Conservation (phyloP, 1,284 basidiomycete species). For the Xanthoconium separans region DNA sequence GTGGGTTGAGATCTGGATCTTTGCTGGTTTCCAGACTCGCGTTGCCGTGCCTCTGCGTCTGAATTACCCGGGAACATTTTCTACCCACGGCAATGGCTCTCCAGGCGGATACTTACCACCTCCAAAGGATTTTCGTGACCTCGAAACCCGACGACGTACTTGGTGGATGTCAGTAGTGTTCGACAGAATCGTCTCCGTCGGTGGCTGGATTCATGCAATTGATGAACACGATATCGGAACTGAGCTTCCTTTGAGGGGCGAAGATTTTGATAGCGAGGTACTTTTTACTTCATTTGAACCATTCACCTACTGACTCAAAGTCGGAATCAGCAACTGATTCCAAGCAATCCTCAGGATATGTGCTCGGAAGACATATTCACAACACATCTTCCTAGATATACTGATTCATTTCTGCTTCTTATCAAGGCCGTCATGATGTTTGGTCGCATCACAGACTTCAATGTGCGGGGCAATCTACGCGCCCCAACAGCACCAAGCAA, state of each 20-base stretch:
- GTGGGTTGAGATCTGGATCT: slow-evolving; percentile 89
- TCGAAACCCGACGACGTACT: slow-evolving; percentile 73
- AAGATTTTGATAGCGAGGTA: slow-evolving; percentile 75
- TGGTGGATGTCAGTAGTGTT: slow-evolving; percentile 89
- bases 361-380: slow-evolving; percentile 60
- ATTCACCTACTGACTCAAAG: slow-evolving; percentile 9
- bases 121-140: slow-evolving; percentile 67
- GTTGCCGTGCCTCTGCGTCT: slow-evolving; percentile 79
- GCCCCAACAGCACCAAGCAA: slow-evolving; percentile 58
- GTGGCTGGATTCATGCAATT: slow-evolving; percentile 82
- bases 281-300: slow-evolving; percentile 5
- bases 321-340: slow-evolving; percentile 46
- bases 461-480: slow-evolving; percentile 68
- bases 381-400: slow-evolving; percentile 69
- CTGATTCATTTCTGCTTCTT: slow-evolving; percentile 74
- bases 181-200: slow-evolving; percentile 81
- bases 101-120: slow-evolving; percentile 78
- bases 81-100: slow-evolving; percentile 60
- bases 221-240: slow-evolving; percentile 80
- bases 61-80: slow-evolving; percentile 80
- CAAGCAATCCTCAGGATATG: slow-evolving; percentile 72
- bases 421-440: slow-evolving; percentile 82
- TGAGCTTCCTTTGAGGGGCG: slow-evolving; percentile 68
- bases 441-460: slow-evolving; percentile 78
- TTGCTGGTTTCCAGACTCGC: slow-evolving; percentile 80